Percentiles rank a stretch among this genome's conserved stretches.
phyloP scores from a whole-genome alignment of 2,329 filamentous ascomycete species.

The Nemania sp. region DNA sequence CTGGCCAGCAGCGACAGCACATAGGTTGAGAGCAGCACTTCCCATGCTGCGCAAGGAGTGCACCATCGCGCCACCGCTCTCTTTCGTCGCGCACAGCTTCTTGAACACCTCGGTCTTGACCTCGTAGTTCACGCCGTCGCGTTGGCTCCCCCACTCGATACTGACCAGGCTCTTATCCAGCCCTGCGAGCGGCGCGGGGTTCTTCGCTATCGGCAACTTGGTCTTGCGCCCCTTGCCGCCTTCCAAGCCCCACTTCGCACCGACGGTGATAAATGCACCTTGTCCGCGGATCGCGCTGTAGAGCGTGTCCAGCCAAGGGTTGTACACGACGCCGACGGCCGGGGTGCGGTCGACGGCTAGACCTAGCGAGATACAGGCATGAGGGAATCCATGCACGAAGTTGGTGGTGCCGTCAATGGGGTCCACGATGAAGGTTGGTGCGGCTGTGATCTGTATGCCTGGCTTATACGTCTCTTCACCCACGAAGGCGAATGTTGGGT shows the following conservation, averaged over 20 bases:
- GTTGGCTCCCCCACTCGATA: constrained; percentile 79
- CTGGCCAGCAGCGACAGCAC: constrained; percentile 76
- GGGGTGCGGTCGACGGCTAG: constrained; percentile 73
- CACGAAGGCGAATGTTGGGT: constrained; percentile 73
- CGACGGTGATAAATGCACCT: constrained; percentile 71
- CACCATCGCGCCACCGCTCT: constrained; percentile 79
- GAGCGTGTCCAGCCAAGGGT: constrained; percentile 77
- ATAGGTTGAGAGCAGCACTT: constrained; percentile 80
- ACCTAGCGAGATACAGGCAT: constrained; percentile 81
- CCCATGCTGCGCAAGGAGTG: constrained; percentile 79
- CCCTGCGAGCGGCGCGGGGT: constrained; percentile 67
- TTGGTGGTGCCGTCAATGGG: constrained; percentile 87
- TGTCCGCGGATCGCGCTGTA: constrained; percentile 76
- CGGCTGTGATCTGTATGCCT: constrained; percentile 70
- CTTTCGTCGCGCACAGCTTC: constrained; percentile 67
- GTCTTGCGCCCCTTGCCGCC: constrained; percentile 53
- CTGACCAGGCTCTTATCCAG: constrained; percentile 74
- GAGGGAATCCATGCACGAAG: constrained; percentile 81
- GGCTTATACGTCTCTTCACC: constrained; percentile 82
- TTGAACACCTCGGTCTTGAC: constrained; percentile 76
- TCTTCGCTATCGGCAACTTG: constrained; percentile 60
- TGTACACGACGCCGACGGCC: constrained; percentile 81
- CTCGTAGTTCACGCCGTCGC: constrained; percentile 77
- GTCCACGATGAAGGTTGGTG: constrained; percentile 83
- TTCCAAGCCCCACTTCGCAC: constrained; percentile 56